phyloP scores from a whole-genome alignment of 2,329 filamentous ascomycete genomes.

The Gnomoniopsis smithogilvyi region DNA sequence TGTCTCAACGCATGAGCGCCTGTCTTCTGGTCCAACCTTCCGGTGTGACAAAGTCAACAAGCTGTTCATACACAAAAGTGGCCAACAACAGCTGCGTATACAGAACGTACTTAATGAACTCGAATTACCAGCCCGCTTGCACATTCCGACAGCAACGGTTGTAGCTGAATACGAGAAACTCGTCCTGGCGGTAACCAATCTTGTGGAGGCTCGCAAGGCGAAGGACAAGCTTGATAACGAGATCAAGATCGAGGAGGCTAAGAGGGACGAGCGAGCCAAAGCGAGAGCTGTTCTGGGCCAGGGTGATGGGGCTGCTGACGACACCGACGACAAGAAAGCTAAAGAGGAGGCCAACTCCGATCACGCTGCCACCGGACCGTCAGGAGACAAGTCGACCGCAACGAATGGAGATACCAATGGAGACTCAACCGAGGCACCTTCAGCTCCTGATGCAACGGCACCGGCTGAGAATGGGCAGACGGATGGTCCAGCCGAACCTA shows the following conservation, averaged over 20 bases:
- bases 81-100: constrained; percentile 73
- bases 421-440: constrained; percentile 16
- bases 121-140: constrained; percentile 65
- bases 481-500: constrained; percentile 11
- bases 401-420: constrained; percentile 11
- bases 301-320: constrained; percentile 19
- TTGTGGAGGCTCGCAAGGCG: constrained; percentile 72
- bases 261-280: constrained; percentile 52
- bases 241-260: constrained; percentile 56
- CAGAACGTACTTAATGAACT: constrained; percentile 69
- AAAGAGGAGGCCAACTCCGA: constrained; percentile 15
- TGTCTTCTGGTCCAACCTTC: constrained; percentile 84
- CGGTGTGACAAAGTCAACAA: constrained; percentile 80
- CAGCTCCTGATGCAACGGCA: background rate
- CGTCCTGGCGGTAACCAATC: constrained; percentile 61
- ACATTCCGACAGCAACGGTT: constrained; percentile 71
- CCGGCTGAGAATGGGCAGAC: constrained; percentile 3
- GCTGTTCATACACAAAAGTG: constrained; percentile 72
- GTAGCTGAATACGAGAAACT: constrained; percentile 70
- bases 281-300: constrained; percentile 19
- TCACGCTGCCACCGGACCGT: background rate
- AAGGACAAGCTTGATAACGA: constrained; percentile 74
- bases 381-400: constrained; percentile 7
- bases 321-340: constrained; percentile 13
- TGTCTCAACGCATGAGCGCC: constrained; percentile 79